phyloP scores from a whole-genome alignment of 202 grass and related monocot genomes.

The Saccharum hybrid region DNA sequence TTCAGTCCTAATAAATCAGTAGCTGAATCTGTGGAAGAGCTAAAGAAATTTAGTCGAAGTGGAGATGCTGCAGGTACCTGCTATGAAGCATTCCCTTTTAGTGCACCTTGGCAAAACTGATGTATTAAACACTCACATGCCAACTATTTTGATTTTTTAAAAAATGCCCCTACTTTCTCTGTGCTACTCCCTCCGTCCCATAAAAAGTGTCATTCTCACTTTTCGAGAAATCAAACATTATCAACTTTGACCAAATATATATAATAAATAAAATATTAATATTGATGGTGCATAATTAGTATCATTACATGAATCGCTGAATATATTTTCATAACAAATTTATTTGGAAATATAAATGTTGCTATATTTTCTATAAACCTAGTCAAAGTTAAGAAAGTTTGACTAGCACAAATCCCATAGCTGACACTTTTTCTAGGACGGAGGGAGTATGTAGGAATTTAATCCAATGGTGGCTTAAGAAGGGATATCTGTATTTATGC shows the following conservation, averaged over 20 bases:
- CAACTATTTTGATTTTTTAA: background rate
- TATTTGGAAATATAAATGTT: no score
- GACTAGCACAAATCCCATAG: no score
- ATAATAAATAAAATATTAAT: no score
- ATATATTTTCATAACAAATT: no score
- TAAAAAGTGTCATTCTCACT: no score
- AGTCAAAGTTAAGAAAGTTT: no score
- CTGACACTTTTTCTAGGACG: no score
- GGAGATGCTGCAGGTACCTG: conserved; percentile 67
- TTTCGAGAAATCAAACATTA: no score
- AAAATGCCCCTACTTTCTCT: conserved; percentile 6
- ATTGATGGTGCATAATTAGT: no score
- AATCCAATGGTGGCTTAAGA: conserved; percentile 17
- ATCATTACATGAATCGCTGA: no score
- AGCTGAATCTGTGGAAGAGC: conserved; percentile 77
- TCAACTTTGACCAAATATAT: no score
- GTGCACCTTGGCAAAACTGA: background rate
- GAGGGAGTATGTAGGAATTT: conserved; percentile 1
- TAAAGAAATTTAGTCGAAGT: conserved; percentile 72
- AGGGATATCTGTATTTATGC: background rate
- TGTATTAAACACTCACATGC: conserved; percentile 17
- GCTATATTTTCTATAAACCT: no score
- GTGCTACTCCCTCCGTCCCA: background rate
- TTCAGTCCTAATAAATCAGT: conserved; percentile 77
- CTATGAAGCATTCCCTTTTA: background rate